Percentiles rank a stretch among this genome's conserved stretches.
phyloP scores from a whole-genome alignment of 768 basidiomycete species.

The Exidia glandulosa region DNA sequence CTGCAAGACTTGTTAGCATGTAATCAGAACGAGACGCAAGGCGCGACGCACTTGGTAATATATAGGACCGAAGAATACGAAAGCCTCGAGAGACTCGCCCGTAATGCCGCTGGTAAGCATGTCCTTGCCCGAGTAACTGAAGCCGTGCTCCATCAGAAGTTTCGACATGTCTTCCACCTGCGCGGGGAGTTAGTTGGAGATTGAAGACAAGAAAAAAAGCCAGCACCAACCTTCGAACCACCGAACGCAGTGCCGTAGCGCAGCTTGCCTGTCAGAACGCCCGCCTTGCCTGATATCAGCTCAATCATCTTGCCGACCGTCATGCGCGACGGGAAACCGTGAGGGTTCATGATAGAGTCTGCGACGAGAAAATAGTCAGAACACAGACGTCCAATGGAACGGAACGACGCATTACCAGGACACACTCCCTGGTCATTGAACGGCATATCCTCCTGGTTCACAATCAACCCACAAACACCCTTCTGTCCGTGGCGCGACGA shows the following conservation, averaged over 20 bases:
- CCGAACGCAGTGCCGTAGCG: conserved; percentile 97
- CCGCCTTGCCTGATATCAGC: conserved; percentile 93
- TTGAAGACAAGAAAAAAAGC: not conserved
- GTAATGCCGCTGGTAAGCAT: conserved; percentile 98
- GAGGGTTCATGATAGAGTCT: conserved; percentile 99
- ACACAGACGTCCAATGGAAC: not conserved
- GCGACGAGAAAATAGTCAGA: conserved; percentile 9
- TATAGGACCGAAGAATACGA: conserved; percentile 97
- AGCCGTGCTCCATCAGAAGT: conserved; percentile 89
- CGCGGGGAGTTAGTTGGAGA: not conserved
- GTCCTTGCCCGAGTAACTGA: conserved; percentile 98
- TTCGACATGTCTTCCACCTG: conserved; percentile 97
- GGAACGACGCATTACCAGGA: conserved; percentile 52
- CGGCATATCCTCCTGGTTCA: conserved; percentile 98
- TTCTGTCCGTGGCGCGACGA: conserved; percentile 97
- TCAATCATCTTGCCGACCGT: conserved; percentile 99
- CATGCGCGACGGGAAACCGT: conserved; percentile 98
- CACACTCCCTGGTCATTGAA: conserved; percentile 97
- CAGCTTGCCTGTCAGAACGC: conserved; percentile 78
- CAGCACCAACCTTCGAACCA: conserved; percentile 72
- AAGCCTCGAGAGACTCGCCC: conserved; percentile 90
- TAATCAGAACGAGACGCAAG: no score
- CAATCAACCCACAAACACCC: conserved; percentile 96
- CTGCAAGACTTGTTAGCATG: no score
- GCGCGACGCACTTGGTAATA: conserved; percentile 88